phyloP scores from a whole-genome alignment of 1,284 basidiomycete genomes.

The Earliella scabrosa region DNA sequence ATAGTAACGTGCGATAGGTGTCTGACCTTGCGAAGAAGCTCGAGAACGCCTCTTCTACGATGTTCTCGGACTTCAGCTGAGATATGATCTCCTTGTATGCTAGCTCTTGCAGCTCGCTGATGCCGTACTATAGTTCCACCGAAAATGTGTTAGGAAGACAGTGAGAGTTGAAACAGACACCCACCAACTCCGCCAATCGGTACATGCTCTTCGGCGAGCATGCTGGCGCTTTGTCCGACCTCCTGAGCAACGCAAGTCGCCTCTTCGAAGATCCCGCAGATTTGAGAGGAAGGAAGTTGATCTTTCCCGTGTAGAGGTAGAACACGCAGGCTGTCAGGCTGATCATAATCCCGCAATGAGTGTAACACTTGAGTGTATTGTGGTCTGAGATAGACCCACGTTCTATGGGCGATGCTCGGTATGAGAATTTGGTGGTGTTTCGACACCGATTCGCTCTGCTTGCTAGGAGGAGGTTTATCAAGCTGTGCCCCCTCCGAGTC shows the following conservation, averaged over 20 bases:
- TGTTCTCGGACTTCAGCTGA: slow-evolving; percentile 17
- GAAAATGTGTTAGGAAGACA: neutral
- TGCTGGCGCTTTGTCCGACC: slow-evolving; percentile 15
- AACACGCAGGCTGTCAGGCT: slow-evolving; percentile 29
- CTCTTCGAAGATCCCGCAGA: slow-evolving; percentile 15
- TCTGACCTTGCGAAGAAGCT: slow-evolving; percentile 16
- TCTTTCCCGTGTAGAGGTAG: slow-evolving; percentile 28
- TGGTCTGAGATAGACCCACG: slow-evolving; percentile 18
- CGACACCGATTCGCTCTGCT: neutral
- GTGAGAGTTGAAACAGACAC: neutral
- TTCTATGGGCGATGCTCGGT: slow-evolving; percentile 24
- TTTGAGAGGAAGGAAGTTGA: slow-evolving; percentile 27
- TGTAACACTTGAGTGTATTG: neutral
- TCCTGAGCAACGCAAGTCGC: slow-evolving; percentile 9
- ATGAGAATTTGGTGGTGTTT: slow-evolving; percentile 20
- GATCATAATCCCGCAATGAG: neutral
- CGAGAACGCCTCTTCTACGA: slow-evolving; percentile 28
- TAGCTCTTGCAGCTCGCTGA: slow-evolving; percentile 19
- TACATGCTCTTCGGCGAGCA: slow-evolving; percentile 35
- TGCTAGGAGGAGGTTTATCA: too few species aligned
- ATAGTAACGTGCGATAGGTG: neutral
- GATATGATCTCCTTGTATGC: slow-evolving; percentile 20
- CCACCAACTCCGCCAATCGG: slow-evolving; percentile 29
- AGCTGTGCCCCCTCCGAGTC: neutral
- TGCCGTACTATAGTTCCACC: slow-evolving; percentile 6